phyloP scores from a whole-genome alignment of 768 basidiomycete genomes.

The Calocera viscosa region DNA sequence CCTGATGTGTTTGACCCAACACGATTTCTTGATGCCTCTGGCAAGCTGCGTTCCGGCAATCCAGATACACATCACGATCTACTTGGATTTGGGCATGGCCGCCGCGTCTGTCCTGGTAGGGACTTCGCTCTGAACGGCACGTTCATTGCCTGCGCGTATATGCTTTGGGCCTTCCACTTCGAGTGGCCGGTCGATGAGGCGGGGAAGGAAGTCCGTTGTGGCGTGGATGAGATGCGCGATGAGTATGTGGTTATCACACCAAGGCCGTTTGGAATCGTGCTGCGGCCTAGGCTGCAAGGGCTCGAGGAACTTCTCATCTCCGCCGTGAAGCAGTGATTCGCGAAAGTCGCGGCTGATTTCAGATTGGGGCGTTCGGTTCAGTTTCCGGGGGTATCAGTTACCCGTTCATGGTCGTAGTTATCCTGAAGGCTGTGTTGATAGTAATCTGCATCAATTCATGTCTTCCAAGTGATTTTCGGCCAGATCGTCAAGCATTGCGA shows the following conservation, averaged over 20 bases:
- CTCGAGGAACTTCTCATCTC: neutral
- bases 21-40: constrained; percentile 23
- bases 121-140: constrained; percentile 39
- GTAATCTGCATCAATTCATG: too few relatives aligned
- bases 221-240: neutral
- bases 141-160: constrained; percentile 36
- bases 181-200: constrained; percentile 31
- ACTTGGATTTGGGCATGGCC: constrained; percentile 5
- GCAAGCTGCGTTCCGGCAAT: constrained; percentile 24
- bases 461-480: too few relatives aligned
- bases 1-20: constrained; percentile 31
- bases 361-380: too few relatives aligned
- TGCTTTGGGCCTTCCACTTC: constrained; percentile 39
- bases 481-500: too few relatives aligned
- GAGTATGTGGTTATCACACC: neutral
- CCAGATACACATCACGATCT: constrained; percentile 11
- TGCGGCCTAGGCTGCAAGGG: neutral
- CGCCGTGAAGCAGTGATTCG: too few relatives aligned
- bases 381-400: too few relatives aligned
- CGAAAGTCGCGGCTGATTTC: too few relatives aligned
- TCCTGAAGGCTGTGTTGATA: too few relatives aligned
- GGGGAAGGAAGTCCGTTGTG: constrained; percentile 28
- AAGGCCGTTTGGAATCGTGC: neutral
- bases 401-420: too few relatives aligned
- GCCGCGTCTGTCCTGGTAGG: constrained; percentile 41